phyloP scores from a whole-genome alignment of 768 basidiomycete genomes.

The Russula virescens region DNA sequence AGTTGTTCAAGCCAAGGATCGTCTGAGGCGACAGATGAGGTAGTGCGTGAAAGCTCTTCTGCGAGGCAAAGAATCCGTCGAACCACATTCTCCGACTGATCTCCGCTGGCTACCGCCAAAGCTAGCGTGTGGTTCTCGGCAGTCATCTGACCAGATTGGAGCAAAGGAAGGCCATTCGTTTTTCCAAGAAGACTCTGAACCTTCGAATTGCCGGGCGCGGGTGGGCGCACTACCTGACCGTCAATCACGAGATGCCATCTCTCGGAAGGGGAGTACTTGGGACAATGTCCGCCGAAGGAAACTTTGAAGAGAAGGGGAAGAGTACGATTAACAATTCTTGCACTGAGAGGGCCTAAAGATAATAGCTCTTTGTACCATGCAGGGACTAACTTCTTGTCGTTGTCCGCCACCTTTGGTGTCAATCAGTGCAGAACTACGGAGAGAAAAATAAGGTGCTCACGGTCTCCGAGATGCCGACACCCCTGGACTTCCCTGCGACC shows the following conservation, averaged over 20 bases:
- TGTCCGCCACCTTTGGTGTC: not conserved
- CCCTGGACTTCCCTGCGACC: constrained; percentile 61
- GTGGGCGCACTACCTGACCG: constrained; percentile 35
- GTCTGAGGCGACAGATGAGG: constrained; percentile 24
- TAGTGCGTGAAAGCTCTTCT: constrained; percentile 27
- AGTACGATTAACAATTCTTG: constrained; percentile 42
- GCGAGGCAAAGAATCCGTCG: constrained; percentile 40
- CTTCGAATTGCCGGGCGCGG: constrained; percentile 41
- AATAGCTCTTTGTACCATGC: constrained; percentile 53
- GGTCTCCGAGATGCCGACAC: constrained; percentile 36
- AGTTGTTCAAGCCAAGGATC: constrained; percentile 62
- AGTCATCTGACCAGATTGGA: constrained; percentile 40
- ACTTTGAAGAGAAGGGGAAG: constrained; percentile 65
- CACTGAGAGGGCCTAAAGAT: constrained; percentile 38
- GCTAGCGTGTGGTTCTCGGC: constrained; percentile 43
- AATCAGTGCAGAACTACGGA: not conserved
- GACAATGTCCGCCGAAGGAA: constrained; percentile 53
- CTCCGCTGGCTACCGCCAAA: constrained; percentile 40
- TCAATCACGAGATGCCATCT: constrained; percentile 61
- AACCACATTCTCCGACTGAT: constrained; percentile 33
- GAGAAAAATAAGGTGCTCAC: constrained; percentile 25
- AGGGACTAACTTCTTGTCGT: constrained; percentile 29
- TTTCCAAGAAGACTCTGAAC: constrained; percentile 41
- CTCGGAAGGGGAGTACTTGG: constrained; percentile 48
- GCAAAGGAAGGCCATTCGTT: constrained; percentile 42